Evolutionary conservation across 768 basidiomycete species (phyloP), one percentile per base, ranked within the genome.

Genomic region (Pleurotus eryngii): DNA sequence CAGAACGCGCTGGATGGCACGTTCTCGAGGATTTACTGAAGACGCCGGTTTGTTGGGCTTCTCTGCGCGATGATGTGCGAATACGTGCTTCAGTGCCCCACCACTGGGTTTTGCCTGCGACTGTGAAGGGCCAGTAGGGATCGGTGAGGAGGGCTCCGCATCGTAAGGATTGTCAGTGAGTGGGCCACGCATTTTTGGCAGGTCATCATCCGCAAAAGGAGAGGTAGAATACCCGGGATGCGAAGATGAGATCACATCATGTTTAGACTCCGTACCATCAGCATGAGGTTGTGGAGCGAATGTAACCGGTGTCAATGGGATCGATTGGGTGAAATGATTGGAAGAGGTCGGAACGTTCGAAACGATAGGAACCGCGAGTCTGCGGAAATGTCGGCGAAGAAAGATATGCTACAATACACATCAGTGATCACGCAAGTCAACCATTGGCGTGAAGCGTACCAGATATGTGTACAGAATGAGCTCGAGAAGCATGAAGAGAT

Each of bases 381-480:
- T 37, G 17, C 39, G 37, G 39, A 54, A 54, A n/a, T 54, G 51
- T 20, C 51, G 37, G 18, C 51, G 51, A n/a, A 54, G 51, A 37
- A 54, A 54, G 37, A 54, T 17, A 38, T 54, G 51, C 42, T 45
- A 45, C 20, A 8, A 17, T 22, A 45, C 5, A 45, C n/a, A 17
- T 17, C n/a, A 37, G 50, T 20, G 39, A 17, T 46, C 9, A 20
- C 27, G 5, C 11, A 24, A 24, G 24, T 11, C 38, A 17, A 9
- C 8, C 50, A 38, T 15, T 42, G 4, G 30, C 3, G 30, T 4
- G 11, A 3, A 55, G 42, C 42, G 20, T 17, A 45, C 42, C 12
- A 54, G 39, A 20, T n/a, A n/a, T n/a, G 51, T 40, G 43, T 51
- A 54, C 18, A 45, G 63, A 68, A 68, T 76, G n/a, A 67, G 61